These are phyloP conservation scores for Sequoiadendron giganteum DNA, from an alignment of 75 land plant species.

Conservation along the genomic window DNA sequence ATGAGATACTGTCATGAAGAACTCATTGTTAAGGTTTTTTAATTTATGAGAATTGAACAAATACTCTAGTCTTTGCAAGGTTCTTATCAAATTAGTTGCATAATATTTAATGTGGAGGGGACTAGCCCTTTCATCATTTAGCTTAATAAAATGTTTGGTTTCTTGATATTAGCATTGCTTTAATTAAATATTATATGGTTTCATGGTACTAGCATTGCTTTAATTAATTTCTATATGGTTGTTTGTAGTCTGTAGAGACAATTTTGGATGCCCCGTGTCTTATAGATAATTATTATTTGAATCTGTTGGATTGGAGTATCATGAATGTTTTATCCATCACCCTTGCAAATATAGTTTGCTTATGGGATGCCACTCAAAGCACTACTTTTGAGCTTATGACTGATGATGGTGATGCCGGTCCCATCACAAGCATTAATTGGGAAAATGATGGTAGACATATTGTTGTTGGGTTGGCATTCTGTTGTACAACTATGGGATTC, in stretches of 20 bases:
- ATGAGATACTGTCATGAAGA: too few species aligned
- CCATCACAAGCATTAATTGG: slow-evolving; percentile 87
- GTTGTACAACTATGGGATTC: slow-evolving; percentile 88
- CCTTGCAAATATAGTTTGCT: too few species aligned
- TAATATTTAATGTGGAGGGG: too few species aligned
- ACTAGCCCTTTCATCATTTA: not conserved
- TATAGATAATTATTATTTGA: too few species aligned
- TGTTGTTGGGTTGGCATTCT: slow-evolving; percentile 73
- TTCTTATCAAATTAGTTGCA: too few species aligned
- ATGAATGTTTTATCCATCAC: too few species aligned
- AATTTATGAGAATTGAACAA: not conserved
- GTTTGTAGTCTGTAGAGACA: too few species aligned
- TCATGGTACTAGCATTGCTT: not conserved
- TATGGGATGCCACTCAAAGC: slow-evolving; percentile 68
- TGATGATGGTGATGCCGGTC: slow-evolving; percentile 71
- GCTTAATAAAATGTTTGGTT: not conserved
- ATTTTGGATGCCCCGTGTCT: too few species aligned
- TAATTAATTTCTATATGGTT: not conserved
- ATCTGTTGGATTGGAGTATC: too few species aligned
- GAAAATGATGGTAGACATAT: too few species aligned
- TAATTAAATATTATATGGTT: not conserved
- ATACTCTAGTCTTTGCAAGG: not conserved
- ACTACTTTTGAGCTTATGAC: slow-evolving; percentile 66
- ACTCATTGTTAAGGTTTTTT: too few species aligned
- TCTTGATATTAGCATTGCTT: not conserved